Evolutionary conservation across 345 rosid species (phyloP).

Genomic region (Hevea brasiliensis): DNA sequence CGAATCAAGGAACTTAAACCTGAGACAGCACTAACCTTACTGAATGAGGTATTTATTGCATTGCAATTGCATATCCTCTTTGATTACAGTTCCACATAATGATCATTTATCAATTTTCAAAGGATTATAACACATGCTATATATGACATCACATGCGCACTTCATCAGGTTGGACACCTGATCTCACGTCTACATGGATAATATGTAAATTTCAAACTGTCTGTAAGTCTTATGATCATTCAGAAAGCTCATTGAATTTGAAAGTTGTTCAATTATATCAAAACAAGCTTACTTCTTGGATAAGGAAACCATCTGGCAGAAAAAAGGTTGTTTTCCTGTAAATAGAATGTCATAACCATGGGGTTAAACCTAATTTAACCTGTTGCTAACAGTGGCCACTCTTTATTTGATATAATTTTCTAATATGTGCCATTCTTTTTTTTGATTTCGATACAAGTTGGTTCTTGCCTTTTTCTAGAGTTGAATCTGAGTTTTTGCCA

Average conservation of each 20-base stretch:
- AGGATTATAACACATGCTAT: conserved; percentile 1
- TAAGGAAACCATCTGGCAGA: not conserved
- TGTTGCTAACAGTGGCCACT: not conserved
- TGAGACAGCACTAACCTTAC: conserved; percentile 71
- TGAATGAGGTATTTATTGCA: conserved; percentile 63
- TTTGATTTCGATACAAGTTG: not conserved
- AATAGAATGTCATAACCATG: not conserved
- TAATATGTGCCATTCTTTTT: not conserved
- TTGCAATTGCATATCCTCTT: conserved; percentile 7
- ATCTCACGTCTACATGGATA: not conserved
- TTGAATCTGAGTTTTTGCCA: conserved; percentile 1
- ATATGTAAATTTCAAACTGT: not conserved
- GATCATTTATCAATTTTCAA: not conserved
- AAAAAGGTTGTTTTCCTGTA: not conserved
- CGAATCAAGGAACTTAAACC: conserved; percentile 77
- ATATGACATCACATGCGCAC: not conserved
- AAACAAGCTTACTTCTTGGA: not conserved
- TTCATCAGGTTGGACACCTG: not conserved
- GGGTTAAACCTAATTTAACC: not conserved
- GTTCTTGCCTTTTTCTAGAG: not conserved
- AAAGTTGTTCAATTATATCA: not conserved
- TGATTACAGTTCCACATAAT: not conserved
- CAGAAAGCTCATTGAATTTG: conserved; percentile 14
- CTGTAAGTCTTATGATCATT: not conserved
- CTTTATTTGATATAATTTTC: conserved; percentile 1